A percentile compares a stretch with the other conserved stretches of the same genome.
Evolutionary conservation across 441 rosid species (phyloP).

Genomic region (Sinapis alba): DNA sequence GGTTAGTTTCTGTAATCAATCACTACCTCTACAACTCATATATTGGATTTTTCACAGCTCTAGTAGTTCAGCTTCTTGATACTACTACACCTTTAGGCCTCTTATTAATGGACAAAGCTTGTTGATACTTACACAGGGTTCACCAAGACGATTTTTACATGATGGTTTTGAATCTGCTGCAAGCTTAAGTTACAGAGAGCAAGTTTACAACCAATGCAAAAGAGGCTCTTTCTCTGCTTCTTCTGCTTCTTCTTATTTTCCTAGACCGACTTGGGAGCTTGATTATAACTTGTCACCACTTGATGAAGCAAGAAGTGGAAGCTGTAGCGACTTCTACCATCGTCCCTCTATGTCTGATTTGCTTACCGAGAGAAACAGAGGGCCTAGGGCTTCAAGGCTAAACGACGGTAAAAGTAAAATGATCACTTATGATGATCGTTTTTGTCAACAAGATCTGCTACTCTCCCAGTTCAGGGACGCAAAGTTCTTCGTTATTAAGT

Average conservation of each 20-base stretch:
- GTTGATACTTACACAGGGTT: slow-evolving; percentile 46
- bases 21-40: slow-evolving; percentile 14
- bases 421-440: slow-evolving; percentile 34
- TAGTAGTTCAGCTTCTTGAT: background rate
- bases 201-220: slow-evolving; percentile 40
- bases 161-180: slow-evolving; percentile 52
- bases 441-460: slow-evolving; percentile 32
- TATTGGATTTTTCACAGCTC: background rate
- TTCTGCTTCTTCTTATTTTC: slow-evolving; percentile 32
- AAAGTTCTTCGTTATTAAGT: slow-evolving; percentile 61
- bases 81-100: slow-evolving; percentile 1
- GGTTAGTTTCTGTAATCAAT: slow-evolving; percentile 48
- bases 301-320: slow-evolving; percentile 52
- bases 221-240: slow-evolving; percentile 44
- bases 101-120: background rate
- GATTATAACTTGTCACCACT: slow-evolving; percentile 54
- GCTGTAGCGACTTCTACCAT: slow-evolving; percentile 52
- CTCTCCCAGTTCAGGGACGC: slow-evolving; percentile 40
- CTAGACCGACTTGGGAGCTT: slow-evolving; percentile 41
- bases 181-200: slow-evolving; percentile 46
- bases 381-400: slow-evolving; percentile 63
- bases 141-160: slow-evolving; percentile 44
- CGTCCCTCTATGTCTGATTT: slow-evolving; percentile 53
- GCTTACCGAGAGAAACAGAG: slow-evolving; percentile 61
- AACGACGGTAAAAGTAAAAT: slow-evolving; percentile 41